Base-by-base conservation (phyloP, 1,139 yeast species). In the Zygosaccharomyces pseudobailii region DNA sequence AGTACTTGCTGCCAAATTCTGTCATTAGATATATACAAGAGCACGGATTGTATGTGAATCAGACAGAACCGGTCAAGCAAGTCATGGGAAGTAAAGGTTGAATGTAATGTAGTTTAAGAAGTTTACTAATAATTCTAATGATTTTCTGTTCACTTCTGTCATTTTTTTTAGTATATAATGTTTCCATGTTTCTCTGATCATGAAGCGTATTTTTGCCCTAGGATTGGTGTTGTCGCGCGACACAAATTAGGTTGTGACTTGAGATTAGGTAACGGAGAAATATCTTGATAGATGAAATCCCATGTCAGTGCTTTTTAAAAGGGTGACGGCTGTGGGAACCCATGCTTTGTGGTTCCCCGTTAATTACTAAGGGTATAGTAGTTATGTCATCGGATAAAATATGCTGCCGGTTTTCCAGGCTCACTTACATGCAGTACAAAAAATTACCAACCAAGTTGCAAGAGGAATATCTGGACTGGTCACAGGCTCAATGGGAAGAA, bases 1-100 rank as follows among this genome's bases (percentile, higher is more conserved):
- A 92, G 64, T 92, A 92, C 63, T 72, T 92, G 54, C 73, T 92
- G 55, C 99, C 99, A 1, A 92, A 92, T 66, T 82, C 94, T 36
- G 98, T 94, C 41, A 92, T 94, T 49, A 76, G 97, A 57, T 92
- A 92, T 63, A 90, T 92, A 52, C 95, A 89, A 66, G 96, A 92
- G 63, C 92, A 92, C 64, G 83, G 84, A 31, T 75, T 92, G 45
- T 92, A 92, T 66, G 74, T 84, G 38, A 79, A 84, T 61, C 96
- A 88, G 56, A 79, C 87, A 13, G 97, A 90, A 67, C 97, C 97
- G 1, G 97, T 90, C 39, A 88, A 89, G 67, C 90, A 86, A 69
- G 97, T 90, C 10, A 75, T 88, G 80, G 76, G 76, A 28, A 80
- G 62, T 42, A 63, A 66, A 42, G 63, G 58, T 23, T 62, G 41